Evolutionary conservation across 352 stramenopile genomes (phyloP).

Genomic region (Pseudoperonospora humuli): DNA sequence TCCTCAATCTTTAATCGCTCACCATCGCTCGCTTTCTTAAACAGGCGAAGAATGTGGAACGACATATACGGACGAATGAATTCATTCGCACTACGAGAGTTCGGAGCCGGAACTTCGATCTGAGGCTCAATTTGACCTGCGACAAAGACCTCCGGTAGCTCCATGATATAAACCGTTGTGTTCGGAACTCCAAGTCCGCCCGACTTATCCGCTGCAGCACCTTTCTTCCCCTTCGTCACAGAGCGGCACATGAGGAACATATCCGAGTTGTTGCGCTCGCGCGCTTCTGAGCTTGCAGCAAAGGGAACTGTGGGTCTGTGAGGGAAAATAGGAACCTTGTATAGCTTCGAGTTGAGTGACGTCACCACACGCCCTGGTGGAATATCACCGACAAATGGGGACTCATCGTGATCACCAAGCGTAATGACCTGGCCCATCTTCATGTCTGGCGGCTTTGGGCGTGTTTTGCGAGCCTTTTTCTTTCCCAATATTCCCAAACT

Average conservation of each 20-base stretch:
- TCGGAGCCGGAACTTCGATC: slow-evolving; percentile 74
- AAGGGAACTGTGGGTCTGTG: slow-evolving; percentile 57
- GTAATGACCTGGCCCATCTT: slow-evolving; percentile 81
- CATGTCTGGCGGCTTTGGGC: slow-evolving; percentile 66
- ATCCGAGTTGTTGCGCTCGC: slow-evolving; percentile 39
- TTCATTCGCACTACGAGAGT: slow-evolving; percentile 72
- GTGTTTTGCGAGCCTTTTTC: slow-evolving; percentile 66
- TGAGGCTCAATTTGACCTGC: slow-evolving; percentile 76
- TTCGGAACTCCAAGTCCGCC: slow-evolving; percentile 35
- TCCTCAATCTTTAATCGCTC: slow-evolving; percentile 81
- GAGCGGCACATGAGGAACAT: slow-evolving; percentile 68
- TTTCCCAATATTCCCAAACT: slow-evolving; percentile 45
- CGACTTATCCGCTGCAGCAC: slow-evolving; percentile 15
- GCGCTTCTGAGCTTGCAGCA: slow-evolving; percentile 26
- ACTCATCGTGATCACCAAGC: slow-evolving; percentile 70
- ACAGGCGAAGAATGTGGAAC: slow-evolving; percentile 77
- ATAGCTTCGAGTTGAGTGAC: slow-evolving; percentile 75
- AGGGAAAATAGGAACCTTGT: slow-evolving; percentile 76
- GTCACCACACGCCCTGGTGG: slow-evolving; percentile 66
- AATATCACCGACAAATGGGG: slow-evolving; percentile 77
- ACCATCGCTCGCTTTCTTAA: slow-evolving; percentile 75
- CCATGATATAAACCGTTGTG: slow-evolving; percentile 69
- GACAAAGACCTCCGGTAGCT: slow-evolving; percentile 67
- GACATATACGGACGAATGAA: slow-evolving; percentile 86
- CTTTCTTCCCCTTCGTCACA: slow-evolving; percentile 71